Conservation (phyloP, 257 asterid species). For the Primulina tabacum region DNA sequence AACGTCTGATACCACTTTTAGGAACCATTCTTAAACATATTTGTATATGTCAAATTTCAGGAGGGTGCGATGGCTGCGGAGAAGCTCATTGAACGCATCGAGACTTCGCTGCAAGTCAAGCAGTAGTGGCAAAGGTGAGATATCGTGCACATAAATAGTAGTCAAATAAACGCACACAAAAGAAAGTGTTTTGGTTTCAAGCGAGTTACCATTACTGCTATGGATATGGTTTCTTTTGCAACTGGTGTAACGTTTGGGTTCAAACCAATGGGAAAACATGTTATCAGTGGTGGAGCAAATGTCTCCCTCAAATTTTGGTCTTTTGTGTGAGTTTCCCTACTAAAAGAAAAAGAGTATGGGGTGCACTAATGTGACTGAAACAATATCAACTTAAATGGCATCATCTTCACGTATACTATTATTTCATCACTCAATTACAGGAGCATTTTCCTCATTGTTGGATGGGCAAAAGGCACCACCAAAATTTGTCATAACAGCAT, state of each 20-base stretch:
- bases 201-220: not conserved
- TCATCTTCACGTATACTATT: too few species aligned
- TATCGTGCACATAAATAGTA: not conserved
- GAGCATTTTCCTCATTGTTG: not conserved
- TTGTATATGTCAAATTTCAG: conserved; percentile 36
- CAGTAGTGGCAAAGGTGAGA: conserved; percentile 47
- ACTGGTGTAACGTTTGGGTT: conserved; percentile 1
- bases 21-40: not conserved
- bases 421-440: not conserved
- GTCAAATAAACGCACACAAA: not conserved
- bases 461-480: not conserved
- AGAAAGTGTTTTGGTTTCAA: conserved; percentile 1
- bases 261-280: conserved; percentile 10
- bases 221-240: not conserved
- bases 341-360: too few species aligned
- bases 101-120: conserved; percentile 63
- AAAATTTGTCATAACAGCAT: not conserved
- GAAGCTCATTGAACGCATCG: conserved; percentile 63
- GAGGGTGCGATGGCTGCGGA: conserved; percentile 83
- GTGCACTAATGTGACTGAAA: too few species aligned
- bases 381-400: too few species aligned
- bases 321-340: too few species aligned
- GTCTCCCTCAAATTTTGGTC: not conserved
- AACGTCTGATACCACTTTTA: conserved; percentile 3
- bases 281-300: not conserved